These are phyloP conservation scores for Phytophthora cryptogea DNA, from an alignment of 352 stramenopile species.

Conservation along the genomic window DNA sequence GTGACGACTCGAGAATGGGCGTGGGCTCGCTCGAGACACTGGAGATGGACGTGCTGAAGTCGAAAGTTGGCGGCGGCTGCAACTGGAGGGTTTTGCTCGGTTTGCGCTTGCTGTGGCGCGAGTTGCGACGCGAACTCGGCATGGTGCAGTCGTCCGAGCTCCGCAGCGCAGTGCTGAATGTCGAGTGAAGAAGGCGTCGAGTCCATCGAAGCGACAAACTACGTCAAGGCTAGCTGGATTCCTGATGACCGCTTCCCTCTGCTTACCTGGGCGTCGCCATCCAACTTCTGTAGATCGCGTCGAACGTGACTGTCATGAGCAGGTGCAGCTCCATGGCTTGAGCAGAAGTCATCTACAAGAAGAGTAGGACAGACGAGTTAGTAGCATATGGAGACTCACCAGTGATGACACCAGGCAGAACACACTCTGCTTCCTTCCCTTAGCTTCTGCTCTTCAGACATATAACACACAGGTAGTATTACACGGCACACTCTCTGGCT, in stretches of 20 bases:
- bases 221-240: slow-evolving; percentile 7
- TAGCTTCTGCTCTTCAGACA: neutral
- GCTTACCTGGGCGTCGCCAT: slow-evolving; percentile 21
- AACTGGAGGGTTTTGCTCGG: slow-evolving; percentile 18
- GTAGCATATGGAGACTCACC: slow-evolving; percentile 15
- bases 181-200: slow-evolving; percentile 16
- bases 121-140: slow-evolving; percentile 16
- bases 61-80: neutral
- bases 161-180: slow-evolving; percentile 16
- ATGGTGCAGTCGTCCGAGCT: slow-evolving; percentile 17
- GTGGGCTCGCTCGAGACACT: slow-evolving; percentile 36
- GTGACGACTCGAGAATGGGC: slow-evolving; percentile 34
- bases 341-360: neutral
- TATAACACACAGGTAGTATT: slow-evolving; percentile 25
- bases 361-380: slow-evolving; percentile 18
- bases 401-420: slow-evolving; percentile 21
- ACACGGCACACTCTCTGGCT: slow-evolving; percentile 8
- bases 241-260: slow-evolving; percentile 14
- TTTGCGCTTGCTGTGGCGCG: slow-evolving; percentile 23
- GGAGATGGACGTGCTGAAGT: slow-evolving; percentile 37
- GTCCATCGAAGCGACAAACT: slow-evolving; percentile 3
- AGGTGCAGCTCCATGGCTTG: slow-evolving; percentile 2
- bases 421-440: too few relatives aligned
- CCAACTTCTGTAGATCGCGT: slow-evolving; percentile 22
- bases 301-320: neutral